These are phyloP conservation scores for Pseudofabraea citricarpa DNA, from an alignment of 2,329 filamentous ascomycete species.

Conservation along the genomic window DNA sequence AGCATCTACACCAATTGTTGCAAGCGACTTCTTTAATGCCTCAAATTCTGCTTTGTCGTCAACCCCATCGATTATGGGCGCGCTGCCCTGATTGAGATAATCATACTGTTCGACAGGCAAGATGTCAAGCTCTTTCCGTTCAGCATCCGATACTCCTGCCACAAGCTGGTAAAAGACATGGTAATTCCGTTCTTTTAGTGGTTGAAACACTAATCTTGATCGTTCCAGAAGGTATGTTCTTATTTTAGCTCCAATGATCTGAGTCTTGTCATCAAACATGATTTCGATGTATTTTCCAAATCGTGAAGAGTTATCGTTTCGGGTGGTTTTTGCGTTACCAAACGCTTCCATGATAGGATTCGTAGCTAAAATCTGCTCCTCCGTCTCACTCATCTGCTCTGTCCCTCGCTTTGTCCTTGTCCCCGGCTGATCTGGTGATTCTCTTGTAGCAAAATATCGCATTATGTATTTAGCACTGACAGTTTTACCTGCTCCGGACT, in stretches of 20 bases:
- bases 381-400: conserved; percentile 90
- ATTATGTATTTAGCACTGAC: conserved; percentile 99
- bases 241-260: conserved; percentile 97
- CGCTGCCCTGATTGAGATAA: conserved; percentile 92
- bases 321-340: conserved; percentile 98
- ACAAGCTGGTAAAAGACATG: conserved; percentile 98
- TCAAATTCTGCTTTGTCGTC: conserved; percentile 94
- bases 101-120: conserved; percentile 86
- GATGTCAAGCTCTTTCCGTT: conserved; percentile 75
- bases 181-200: conserved; percentile 96
- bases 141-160: conserved; percentile 80
- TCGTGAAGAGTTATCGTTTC: conserved; percentile 97
- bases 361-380: conserved; percentile 96
- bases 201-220: conserved; percentile 94
- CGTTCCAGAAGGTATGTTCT: conserved; percentile 92
- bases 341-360: conserved; percentile 99
- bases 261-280: conserved; percentile 92
- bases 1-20: conserved; percentile 77
- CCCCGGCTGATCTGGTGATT: conserved; percentile 82
- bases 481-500: conserved; percentile 97
- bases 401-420: conserved; percentile 70
- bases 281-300: conserved; percentile 99
- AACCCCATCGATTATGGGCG: conserved; percentile 86
- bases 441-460: conserved; percentile 98
- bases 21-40: conserved; percentile 79